Evolutionary conservation across 768 basidiomycete species (phyloP), one percentile per base, ranked within the genome.

Genomic region (Trametes elegans): DNA sequence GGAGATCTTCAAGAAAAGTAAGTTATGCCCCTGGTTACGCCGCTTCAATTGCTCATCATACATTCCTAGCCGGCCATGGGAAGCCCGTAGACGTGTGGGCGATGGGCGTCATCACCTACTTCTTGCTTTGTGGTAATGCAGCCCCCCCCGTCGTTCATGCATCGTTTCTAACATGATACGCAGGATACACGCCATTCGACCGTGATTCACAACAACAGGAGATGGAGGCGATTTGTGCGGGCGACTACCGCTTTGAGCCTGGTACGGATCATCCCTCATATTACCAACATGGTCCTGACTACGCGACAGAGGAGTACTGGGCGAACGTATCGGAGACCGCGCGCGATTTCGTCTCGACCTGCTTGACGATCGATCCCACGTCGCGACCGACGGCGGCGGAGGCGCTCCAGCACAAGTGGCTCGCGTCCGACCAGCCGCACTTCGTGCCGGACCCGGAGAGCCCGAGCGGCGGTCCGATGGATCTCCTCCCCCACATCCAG

Each of bases 91-190:
- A 96, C 64, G 74, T 96, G 51, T 95, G 93, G 95, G 94, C 96
- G 1, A 95, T 98, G 83, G 96, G 96, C 34, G 96, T 99, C 44
- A 95, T 99, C 70, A 90, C 96, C 11, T 98, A 98, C 74, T 97
- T 97, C 85, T 76, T 98, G 3, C 85, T 98, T 24, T 86, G 85
- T 47, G 85, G 83, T 67, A 58, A 53, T 34, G 26, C 40, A 13
- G 14, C 28, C 21, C 23, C 21, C 16, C 47, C 2, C 16, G 10
- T 23, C 35, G n/a, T n/a, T 28, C 29, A 24, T 3, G 8, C n/a
- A 31, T 23, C 10, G 14, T 16, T 5, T 16, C 35, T 55, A 24
- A 44, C 39, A 43, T 32, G n/a, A 28, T 23, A n/a, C 26, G 73
- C 75, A 64, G 88, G 91, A 2, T 95, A 98, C 75, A 99, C 97